These are phyloP conservation scores for Citrus medica DNA, from an alignment of 345 rosid genomes.

Conservation along the genomic window DNA sequence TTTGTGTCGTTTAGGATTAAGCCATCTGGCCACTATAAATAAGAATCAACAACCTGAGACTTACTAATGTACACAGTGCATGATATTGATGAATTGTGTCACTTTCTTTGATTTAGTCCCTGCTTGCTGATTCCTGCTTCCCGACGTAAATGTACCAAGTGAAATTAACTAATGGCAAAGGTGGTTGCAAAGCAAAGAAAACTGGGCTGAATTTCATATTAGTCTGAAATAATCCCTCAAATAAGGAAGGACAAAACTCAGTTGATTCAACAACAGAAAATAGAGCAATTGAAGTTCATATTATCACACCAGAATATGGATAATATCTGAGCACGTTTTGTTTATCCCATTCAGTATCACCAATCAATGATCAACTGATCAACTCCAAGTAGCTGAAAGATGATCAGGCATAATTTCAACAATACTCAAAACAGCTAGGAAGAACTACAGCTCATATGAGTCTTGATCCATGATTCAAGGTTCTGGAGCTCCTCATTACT, in stretches of 20 bases:
- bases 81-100: not conserved
- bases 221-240: not conserved
- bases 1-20: not conserved
- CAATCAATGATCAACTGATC: not conserved
- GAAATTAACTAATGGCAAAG: not conserved
- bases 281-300: not conserved
- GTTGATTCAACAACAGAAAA: not conserved
- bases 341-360: not conserved
- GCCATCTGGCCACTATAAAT: too few species aligned
- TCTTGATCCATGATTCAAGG: constrained; percentile 70
- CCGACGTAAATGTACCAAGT: not conserved
- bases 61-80: not conserved
- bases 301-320: not conserved
- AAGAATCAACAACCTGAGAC: too few species aligned
- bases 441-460: constrained; percentile 51
- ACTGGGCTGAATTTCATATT: not conserved
- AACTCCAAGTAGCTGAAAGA: not conserved
- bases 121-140: not conserved
- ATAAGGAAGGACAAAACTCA: not conserved
- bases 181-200: not conserved
- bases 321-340: not conserved
- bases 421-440: constrained; percentile 30
- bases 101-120: not conserved
- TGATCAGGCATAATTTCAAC: not conserved
- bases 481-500: constrained; percentile 48